A percentile compares a stretch with the other conserved stretches of the same genome.
Conservation (phyloP, 148 eudicot species). For the Simmondsia chinensis region DNA sequence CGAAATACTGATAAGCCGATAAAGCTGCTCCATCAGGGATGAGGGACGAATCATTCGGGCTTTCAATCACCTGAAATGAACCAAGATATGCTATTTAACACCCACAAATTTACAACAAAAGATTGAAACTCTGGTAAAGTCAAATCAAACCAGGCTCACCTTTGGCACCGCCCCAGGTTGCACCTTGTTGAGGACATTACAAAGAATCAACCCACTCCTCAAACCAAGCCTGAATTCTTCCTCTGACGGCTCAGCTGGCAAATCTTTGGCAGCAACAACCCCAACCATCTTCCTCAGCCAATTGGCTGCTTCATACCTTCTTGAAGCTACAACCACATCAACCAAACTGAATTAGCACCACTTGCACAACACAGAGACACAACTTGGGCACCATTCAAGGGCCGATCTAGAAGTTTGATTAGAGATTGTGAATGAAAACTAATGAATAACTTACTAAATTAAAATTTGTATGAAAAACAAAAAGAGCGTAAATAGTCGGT, state of each 20-base stretch:
- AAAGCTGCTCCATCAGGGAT: constrained; percentile 94
- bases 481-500: too few species aligned
- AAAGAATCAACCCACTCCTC: constrained; percentile 86
- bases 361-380: background rate
- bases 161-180: constrained; percentile 90
- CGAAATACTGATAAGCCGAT: constrained; percentile 91
- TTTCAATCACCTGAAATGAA: constrained; percentile 86
- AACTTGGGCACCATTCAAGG: background rate
- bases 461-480: too few species aligned
- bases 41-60: constrained; percentile 61
- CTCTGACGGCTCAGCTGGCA: constrained; percentile 91
- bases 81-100: too few species aligned
- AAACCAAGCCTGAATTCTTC: constrained; percentile 79
- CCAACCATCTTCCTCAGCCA: constrained; percentile 92
- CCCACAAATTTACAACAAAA: background rate
- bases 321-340: constrained; percentile 18
- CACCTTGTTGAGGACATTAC: constrained; percentile 78
- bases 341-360: constrained; percentile 6
- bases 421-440: too few species aligned
- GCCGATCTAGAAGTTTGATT: too few species aligned
- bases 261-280: constrained; percentile 76
- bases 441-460: too few species aligned
- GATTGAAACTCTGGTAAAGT: background rate
- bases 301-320: constrained; percentile 87
- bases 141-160: constrained; percentile 26